phyloP scores from a whole-genome alignment of 768 basidiomycete species.

The Guyanaporus albipodus region DNA sequence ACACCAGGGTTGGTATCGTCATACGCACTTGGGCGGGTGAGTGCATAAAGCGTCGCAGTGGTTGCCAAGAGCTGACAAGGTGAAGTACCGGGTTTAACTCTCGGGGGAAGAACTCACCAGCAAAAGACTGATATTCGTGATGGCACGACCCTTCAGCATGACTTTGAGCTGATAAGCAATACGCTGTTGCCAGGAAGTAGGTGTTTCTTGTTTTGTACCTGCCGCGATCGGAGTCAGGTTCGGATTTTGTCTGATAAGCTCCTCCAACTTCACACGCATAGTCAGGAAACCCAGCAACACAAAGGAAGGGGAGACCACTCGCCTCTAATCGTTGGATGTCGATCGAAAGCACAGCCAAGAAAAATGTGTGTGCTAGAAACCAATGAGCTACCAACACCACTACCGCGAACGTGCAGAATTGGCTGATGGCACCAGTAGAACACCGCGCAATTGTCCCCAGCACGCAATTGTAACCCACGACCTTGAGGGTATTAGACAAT shows the following conservation, averaged over 20 bases:
- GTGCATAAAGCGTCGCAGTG: conserved; percentile 69
- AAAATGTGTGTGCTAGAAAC: conserved; percentile 96
- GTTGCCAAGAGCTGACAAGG: conserved; percentile 65
- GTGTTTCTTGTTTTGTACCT: conserved; percentile 17
- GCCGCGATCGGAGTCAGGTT: conserved; percentile 46
- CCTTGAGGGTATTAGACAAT: conserved; percentile 88
- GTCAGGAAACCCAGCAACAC: conserved; percentile 10
- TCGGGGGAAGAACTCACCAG: conserved; percentile 45
- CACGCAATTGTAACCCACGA: conserved; percentile 79
- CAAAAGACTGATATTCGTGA: conserved; percentile 76
- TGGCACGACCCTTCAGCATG: conserved; percentile 61
- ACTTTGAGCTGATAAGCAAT: conserved; percentile 31
- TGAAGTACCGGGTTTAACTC: conserved; percentile 1
- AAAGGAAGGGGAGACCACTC: conserved; percentile 11
- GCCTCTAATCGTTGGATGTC: conserved; percentile 93
- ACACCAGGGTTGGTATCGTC: conserved; percentile 22
- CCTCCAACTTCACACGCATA: conserved; percentile 56
- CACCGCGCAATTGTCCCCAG: conserved; percentile 73
- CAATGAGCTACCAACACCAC: conserved; percentile 95
- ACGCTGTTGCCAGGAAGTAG: conserved; percentile 33
- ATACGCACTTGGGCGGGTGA: conserved; percentile 51
- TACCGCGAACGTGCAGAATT: conserved; percentile 91
- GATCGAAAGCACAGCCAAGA: conserved; percentile 90
- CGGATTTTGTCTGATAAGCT: conserved; percentile 74
- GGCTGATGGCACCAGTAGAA: conserved; percentile 76